These are phyloP conservation scores for Carex arenaria DNA, from an alignment of 202 grass and related monocot species.

Conservation along the genomic window DNA sequence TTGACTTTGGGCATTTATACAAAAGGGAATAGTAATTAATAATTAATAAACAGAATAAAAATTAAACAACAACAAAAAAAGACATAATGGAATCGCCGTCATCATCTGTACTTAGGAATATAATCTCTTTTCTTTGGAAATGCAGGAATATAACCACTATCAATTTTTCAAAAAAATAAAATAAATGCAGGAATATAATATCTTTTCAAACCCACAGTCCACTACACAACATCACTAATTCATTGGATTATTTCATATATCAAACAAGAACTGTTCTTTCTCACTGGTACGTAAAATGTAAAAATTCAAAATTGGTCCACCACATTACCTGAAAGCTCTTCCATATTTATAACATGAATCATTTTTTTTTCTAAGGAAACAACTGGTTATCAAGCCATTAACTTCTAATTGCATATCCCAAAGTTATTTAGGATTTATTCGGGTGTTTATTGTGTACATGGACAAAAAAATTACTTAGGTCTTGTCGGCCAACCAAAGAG, in stretches of 20 bases:
- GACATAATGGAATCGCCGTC: background rate
- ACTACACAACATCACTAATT: background rate
- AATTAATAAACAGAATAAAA: background rate
- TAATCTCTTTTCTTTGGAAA: background rate
- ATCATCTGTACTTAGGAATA: conserved; percentile 7
- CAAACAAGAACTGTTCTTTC: background rate
- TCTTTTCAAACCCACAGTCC: background rate
- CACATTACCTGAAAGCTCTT: background rate
- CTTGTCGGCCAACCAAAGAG: no score
- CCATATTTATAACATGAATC: background rate
- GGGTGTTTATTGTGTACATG: no score
- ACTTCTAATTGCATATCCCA: background rate
- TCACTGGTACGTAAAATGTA: background rate
- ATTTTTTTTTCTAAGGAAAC: background rate
- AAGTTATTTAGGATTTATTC: background rate
- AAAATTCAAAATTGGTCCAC: background rate
- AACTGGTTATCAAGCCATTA: background rate
- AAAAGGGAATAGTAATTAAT: background rate
- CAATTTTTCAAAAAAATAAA: no score
- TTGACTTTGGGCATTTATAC: background rate
- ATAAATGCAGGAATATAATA: conserved; percentile 11
- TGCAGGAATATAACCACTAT: conserved; percentile 1
- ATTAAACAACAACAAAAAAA: background rate
- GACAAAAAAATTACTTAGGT: no score
- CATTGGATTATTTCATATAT: background rate